Conservation (phyloP, 495 filamentous ascomycete genomes). For the Podospora sp. region DNA sequence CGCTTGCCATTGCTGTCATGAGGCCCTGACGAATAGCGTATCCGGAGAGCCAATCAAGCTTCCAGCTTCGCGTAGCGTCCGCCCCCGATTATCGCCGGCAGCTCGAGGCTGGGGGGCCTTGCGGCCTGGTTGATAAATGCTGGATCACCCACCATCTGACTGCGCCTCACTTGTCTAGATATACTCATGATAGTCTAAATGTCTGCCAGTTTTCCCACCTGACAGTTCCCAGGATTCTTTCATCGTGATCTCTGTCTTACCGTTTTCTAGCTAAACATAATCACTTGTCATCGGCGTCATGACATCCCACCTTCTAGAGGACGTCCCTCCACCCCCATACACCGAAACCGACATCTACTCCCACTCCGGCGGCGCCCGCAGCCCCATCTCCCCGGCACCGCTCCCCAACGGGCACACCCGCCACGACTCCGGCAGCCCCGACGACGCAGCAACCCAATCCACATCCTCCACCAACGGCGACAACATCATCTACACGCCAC, state of each 20-base stretch:
- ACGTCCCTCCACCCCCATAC: constrained; percentile 53
- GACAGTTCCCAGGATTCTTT: too few species aligned
- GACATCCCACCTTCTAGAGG: constrained; percentile 31
- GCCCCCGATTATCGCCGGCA: constrained; percentile 6
- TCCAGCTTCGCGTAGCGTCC: constrained; percentile 6
- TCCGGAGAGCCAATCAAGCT: constrained; percentile 14
- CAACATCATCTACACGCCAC: constrained; percentile 51
- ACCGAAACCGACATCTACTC: constrained; percentile 53
- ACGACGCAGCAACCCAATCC: constrained; percentile 30
- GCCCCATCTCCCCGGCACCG: constrained; percentile 11
- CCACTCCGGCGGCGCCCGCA: constrained; percentile 27
- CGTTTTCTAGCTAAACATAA: background rate
- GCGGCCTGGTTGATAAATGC: background rate
- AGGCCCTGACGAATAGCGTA: constrained; percentile 24
- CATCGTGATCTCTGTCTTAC: background rate
- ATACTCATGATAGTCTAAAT: background rate
- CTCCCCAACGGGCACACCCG: constrained; percentile 16
- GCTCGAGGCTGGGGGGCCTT: constrained; percentile 1
- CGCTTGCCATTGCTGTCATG: constrained; percentile 18
- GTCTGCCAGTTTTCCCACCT: background rate
- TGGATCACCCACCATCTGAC: background rate
- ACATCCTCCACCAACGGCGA: constrained; percentile 41
- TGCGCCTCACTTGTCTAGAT: background rate
- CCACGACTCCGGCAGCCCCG: constrained; percentile 27
- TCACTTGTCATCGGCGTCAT: constrained; percentile 17